These are phyloP conservation scores for Debaryomyces sp. DNA, from an alignment of 1,139 yeast species.

Conservation along the genomic window DNA sequence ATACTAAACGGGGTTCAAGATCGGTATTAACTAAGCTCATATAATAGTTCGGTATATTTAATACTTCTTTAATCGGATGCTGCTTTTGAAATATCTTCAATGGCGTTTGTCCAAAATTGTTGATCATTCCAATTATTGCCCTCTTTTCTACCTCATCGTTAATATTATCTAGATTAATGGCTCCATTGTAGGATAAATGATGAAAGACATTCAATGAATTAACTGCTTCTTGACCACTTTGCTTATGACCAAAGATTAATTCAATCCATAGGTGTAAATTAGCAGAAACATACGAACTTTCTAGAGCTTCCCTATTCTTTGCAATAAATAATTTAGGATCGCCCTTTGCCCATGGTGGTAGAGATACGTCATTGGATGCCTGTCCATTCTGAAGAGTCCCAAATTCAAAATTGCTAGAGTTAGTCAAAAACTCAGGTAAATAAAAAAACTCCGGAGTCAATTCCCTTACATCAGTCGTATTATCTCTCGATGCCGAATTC, in stretches of 20 bases:
- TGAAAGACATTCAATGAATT: constrained; percentile 74
- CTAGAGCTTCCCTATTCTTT: constrained; percentile 79
- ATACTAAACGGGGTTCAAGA: constrained; percentile 30
- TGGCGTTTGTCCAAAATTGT: constrained; percentile 92
- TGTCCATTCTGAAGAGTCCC: constrained; percentile 70
- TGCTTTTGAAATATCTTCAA: constrained; percentile 64
- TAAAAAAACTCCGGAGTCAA: constrained; percentile 82
- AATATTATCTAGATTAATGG: constrained; percentile 72
- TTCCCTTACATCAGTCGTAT: constrained; percentile 85
- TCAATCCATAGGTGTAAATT: constrained; percentile 84
- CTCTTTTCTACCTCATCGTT: constrained; percentile 71
- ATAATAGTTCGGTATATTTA: constrained; percentile 38
- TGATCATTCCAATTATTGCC: constrained; percentile 80
- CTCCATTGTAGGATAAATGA: constrained; percentile 80
- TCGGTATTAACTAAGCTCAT: constrained; percentile 25
- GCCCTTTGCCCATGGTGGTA: constrained; percentile 83
- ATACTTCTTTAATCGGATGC: constrained; percentile 56
- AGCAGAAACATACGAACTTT: constrained; percentile 75
- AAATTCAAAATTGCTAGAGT: constrained; percentile 65
- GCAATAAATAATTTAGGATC: constrained; percentile 73
- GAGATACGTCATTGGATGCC: constrained; percentile 56
- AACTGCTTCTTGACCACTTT: constrained; percentile 69
- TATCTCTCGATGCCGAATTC: constrained; percentile 75
- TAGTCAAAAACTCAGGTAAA: constrained; percentile 72
- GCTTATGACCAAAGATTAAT: constrained; percentile 77